Evolutionary conservation across 2,329 filamentous ascomycete species (phyloP).

Genomic region (Orbilia blumenaviensis): DNA sequence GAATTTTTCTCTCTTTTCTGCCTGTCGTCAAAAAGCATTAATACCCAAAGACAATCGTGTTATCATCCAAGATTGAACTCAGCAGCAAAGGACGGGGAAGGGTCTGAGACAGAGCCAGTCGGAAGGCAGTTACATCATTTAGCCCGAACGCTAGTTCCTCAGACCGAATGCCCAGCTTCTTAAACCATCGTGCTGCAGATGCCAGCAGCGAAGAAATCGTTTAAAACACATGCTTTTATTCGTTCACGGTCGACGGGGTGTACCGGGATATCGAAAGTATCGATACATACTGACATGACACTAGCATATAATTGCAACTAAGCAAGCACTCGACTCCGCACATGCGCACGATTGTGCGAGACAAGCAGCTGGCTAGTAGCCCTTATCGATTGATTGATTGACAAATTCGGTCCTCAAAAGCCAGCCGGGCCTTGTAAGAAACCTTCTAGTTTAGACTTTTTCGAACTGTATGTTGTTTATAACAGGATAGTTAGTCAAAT

Average conservation of each 20-base stretch:
- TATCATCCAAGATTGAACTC: conserved; percentile 15
- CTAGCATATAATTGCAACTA: too few species aligned
- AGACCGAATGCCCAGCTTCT: conserved; percentile 39
- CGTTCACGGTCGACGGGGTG: conserved; percentile 14
- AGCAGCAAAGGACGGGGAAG: conserved; percentile 22
- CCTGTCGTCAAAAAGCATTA: background rate
- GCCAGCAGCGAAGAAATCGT: conserved; percentile 27
- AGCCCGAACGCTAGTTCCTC: conserved; percentile 34
- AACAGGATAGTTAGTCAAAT: conserved; percentile 8
- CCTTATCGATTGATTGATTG: conserved; percentile 46
- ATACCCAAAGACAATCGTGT: conserved; percentile 27
- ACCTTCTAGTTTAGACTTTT: conserved; percentile 42
- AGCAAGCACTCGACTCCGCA: conserved; percentile 6
- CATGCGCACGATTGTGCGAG: conserved; percentile 27
- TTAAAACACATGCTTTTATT: conserved; percentile 42
- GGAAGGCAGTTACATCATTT: conserved; percentile 54
- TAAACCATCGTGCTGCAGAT: conserved; percentile 52
- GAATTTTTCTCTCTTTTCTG: background rate
- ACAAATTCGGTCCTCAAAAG: background rate
- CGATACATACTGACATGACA: conserved; percentile 32
- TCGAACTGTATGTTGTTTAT: conserved; percentile 1
- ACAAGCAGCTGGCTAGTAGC: conserved; percentile 31
- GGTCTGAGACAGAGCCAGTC: conserved; percentile 53
- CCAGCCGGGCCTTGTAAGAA: conserved; percentile 10
- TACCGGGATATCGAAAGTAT: conserved; percentile 32